Evolutionary conservation across 768 basidiomycete species (phyloP).

Genomic region (Suillus cothurnatus): DNA sequence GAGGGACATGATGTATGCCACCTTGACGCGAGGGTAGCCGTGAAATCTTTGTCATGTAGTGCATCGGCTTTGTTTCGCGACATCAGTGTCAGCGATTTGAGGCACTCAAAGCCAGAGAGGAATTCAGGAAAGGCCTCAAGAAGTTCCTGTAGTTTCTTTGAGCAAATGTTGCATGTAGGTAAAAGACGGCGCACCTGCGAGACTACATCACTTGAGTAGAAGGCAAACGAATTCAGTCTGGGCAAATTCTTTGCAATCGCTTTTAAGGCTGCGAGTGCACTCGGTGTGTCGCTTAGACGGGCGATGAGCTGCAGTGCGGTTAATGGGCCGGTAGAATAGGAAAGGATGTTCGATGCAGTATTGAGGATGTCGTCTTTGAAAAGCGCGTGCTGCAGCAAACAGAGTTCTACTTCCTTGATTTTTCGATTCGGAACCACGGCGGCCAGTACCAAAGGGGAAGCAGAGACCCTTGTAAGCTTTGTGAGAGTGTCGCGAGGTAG

Average conservation of each 20-base stretch:
- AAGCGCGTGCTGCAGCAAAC: conserved; percentile 25
- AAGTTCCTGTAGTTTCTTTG: conserved; percentile 20
- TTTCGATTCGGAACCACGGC: conserved; percentile 26
- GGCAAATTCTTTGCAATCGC: conserved; percentile 22
- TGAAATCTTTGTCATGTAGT: conserved; percentile 16
- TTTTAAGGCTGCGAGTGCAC: conserved; percentile 21
- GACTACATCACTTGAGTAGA: conserved; percentile 29
- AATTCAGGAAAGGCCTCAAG: conserved; percentile 21
- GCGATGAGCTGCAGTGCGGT: conserved; percentile 27
- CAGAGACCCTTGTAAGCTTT: conserved; percentile 26
- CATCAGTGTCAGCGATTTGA: conserved; percentile 25
- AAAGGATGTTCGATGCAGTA: conserved; percentile 23
- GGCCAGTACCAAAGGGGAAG: conserved; percentile 27
- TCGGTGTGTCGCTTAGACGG: conserved; percentile 15
- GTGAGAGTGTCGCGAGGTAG: conserved; percentile 19
- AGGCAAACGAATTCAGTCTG: conserved; percentile 20
- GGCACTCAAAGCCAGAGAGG: conserved; percentile 22
- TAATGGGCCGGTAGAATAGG: conserved; percentile 23
- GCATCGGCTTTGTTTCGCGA: conserved; percentile 25
- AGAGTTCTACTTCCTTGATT: conserved; percentile 27
- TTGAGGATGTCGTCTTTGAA: conserved; percentile 27
- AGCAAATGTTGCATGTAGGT: neutral
- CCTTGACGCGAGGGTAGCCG: conserved; percentile 13
- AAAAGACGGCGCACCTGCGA: conserved; percentile 17
- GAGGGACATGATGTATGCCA: conserved; percentile 27